Evolutionary conservation across 805 yeast genomes (phyloP).

Genomic region (Candida ficus): DNA sequence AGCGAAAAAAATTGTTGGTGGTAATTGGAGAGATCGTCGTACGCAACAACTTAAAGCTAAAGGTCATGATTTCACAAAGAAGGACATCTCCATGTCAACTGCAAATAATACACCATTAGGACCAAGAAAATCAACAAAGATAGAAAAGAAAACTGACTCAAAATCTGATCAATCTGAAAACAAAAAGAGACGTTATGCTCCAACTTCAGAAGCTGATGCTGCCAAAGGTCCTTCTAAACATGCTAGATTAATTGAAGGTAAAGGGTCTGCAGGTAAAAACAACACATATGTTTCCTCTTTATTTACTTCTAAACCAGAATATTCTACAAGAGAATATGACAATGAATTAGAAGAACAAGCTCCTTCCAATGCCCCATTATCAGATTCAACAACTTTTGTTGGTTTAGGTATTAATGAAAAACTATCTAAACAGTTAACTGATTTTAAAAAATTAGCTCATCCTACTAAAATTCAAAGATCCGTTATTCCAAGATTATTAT

Average conservation of each 20-base stretch:
- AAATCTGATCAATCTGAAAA: too few species aligned
- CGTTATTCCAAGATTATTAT: conserved; percentile 60
- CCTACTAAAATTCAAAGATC: conserved; percentile 89
- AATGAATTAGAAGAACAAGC: conserved; percentile 28
- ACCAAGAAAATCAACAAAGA: conserved; percentile 4
- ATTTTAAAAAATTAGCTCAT: conserved; percentile 46
- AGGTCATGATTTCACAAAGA: conserved; percentile 16
- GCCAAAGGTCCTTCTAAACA: conserved; percentile 29
- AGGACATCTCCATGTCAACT: conserved; percentile 5
- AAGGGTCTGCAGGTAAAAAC: conserved; percentile 48
- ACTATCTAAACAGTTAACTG: conserved; percentile 49
- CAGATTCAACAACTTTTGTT: conserved; percentile 61
- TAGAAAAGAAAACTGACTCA: too few species aligned
- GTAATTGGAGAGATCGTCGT: conserved; percentile 79
- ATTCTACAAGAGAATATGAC: conserved; percentile 33
- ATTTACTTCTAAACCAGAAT: conserved; percentile 66
- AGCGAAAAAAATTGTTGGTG: conserved; percentile 52
- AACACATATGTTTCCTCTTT: conserved; percentile 79
- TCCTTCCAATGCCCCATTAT: conserved; percentile 83
- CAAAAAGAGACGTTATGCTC: conserved; percentile 14
- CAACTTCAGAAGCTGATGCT: conserved; percentile 9
- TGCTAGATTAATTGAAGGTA: conserved; percentile 39
- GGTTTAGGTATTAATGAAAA: conserved; percentile 63
- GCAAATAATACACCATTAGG: conserved; percentile 5
- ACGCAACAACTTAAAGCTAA: conserved; percentile 28